Base-by-base conservation (phyloP, 352 stramenopile genomes). In the Pythium myriotylum region DNA sequence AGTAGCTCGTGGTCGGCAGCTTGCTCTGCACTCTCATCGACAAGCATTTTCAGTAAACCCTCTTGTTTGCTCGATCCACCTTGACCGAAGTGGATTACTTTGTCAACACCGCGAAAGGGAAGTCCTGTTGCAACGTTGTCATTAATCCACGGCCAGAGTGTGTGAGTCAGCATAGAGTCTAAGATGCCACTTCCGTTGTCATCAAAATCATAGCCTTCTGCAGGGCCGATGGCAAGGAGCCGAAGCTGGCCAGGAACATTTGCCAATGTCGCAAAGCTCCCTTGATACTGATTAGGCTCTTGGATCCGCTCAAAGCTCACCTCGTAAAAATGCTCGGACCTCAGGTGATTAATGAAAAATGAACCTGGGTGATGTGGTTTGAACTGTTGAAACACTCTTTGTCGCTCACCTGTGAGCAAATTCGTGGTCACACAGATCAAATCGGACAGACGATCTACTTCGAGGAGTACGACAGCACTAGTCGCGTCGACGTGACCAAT, bases 301-400 rank as follows among this genome's bases (percentile, higher is more conserved):
- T 87, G 68, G 23, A 94, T 74, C 9, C 71, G 59, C 19, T 74
- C 63, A 26, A 82, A 72, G 4, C n/a, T 32, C 35, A 91, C 58
- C 14, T 71, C 66, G 46, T 91, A 94, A 35, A 77, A 78, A 27
- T 88, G 77, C 9, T 81, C 81, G 0, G 81, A 47, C 1, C 71
- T 59, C 40, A 94, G 54, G n/a, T 84, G 78, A 29, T 83, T 79
- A 10, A 88, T 67, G 46, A 78, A 78, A 54, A 94, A 94, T 8
- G 80, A 76, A 19, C 84, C 76, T 0, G 82, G 80, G 42, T 68
- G 69, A 17, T 67, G 42, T 2, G 68, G 67, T 12, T 72, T 40
- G 39, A 93, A 85, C 2, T 76, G 70, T 62, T 91, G 74, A 33
- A 88, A 85, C 0, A 86, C 24, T 1, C 66, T 62, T 10, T 73